Conservation (phyloP, 2,329 filamentous ascomycete species). For the Plectosphaerella cucumerina region DNA sequence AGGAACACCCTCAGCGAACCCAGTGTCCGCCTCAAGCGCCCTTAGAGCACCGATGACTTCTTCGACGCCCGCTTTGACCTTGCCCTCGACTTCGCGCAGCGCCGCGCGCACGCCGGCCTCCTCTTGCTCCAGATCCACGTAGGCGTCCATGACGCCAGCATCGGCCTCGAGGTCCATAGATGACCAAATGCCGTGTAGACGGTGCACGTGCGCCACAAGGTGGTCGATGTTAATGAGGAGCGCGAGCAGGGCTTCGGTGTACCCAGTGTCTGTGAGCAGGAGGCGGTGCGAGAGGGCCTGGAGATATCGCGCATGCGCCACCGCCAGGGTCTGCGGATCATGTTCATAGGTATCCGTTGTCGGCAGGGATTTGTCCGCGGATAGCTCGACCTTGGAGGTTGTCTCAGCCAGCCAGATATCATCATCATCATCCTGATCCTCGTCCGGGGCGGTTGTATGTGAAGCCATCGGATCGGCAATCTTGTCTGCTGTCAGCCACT, state of each 20-base stretch:
- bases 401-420: constrained; percentile 37
- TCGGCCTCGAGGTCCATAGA: constrained; percentile 78
- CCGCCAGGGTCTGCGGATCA: constrained; percentile 80
- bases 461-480: not conserved
- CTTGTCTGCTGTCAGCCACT: constrained; percentile 60
- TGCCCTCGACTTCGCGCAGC: constrained; percentile 58
- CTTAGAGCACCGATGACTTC: constrained; percentile 57
- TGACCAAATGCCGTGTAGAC: constrained; percentile 72
- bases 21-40: constrained; percentile 36
- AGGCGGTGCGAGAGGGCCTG: constrained; percentile 61
- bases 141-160: constrained; percentile 74
- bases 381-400: constrained; percentile 10
- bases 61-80: constrained; percentile 65
- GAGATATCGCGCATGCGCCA: constrained; percentile 76
- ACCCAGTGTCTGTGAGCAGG: constrained; percentile 59
- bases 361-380: constrained; percentile 11
- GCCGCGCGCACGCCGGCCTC: constrained; percentile 64
- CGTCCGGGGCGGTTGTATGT: not conserved
- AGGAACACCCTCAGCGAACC: constrained; percentile 32
- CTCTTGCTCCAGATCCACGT: constrained; percentile 67
- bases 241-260: constrained; percentile 61
- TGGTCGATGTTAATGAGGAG: constrained; percentile 75
- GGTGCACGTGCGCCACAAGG: constrained; percentile 70
- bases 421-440: constrained; percentile 17
- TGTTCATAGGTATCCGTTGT: constrained; percentile 36